Percentiles rank a stretch among this genome's conserved stretches.
phyloP scores from a whole-genome alignment of 139 green algal species.

The Tetradesmus lagerheimii region DNA sequence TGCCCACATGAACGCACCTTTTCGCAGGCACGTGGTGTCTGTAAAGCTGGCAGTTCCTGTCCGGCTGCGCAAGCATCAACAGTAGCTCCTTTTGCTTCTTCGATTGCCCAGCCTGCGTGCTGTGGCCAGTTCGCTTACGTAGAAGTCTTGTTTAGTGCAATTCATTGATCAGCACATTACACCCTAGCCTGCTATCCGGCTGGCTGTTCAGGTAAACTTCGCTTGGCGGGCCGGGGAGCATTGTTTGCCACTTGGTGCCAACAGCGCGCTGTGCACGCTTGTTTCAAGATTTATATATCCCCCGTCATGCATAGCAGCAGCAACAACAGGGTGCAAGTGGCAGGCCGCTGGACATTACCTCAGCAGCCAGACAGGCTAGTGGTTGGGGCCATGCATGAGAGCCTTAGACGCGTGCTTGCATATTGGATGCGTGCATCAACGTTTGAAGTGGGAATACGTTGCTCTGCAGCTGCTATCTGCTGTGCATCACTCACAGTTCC shows the following conservation, averaged over 20 bases:
- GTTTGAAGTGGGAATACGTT: not conserved
- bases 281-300: not conserved
- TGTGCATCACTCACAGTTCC: not conserved
- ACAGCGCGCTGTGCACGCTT: not conserved
- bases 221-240: not conserved
- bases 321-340: not conserved
- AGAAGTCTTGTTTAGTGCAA: not conserved
- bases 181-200: not conserved
- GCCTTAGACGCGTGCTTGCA: not conserved
- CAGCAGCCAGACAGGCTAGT: not conserved
- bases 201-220: not conserved
- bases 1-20: not conserved
- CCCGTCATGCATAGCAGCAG: not conserved
- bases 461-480: not conserved
- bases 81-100: constrained; percentile 3
- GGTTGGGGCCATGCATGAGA: not conserved
- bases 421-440: not conserved
- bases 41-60: not conserved
- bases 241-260: not conserved
- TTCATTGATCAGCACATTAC: not conserved
- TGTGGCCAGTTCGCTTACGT: not conserved
- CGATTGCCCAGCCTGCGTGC: not conserved
- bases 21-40: not conserved
- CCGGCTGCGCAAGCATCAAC: not conserved
- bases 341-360: not conserved